A percentile compares a stretch with the other conserved stretches of the same genome.
Conservation (phyloP, 371 early-diverging fungal genomes). For the Apophysomyces elegans region DNA sequence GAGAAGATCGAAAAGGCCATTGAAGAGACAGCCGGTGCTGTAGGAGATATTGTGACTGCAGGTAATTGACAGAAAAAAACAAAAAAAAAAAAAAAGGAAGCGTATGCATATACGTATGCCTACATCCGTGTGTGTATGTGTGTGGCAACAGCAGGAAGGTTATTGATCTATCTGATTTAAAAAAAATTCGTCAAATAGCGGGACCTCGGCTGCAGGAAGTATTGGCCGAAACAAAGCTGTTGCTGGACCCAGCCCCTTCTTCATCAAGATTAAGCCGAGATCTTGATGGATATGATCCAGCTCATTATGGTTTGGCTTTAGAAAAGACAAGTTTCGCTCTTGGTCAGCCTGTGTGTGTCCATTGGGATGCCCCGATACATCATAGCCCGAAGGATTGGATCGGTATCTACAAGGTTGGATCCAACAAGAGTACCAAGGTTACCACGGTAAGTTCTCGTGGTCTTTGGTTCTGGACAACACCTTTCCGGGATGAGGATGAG, state of each 20-base stretch:
- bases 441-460: slow-evolving; percentile 71
- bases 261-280: slow-evolving; percentile 32
- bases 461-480: slow-evolving; percentile 44
- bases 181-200: slow-evolving; percentile 15
- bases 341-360: slow-evolving; percentile 27
- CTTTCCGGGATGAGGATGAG: slow-evolving; percentile 7
- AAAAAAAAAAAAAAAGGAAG: neutral
- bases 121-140: no score
- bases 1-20: slow-evolving; percentile 64
- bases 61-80: neutral
- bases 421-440: slow-evolving; percentile 61
- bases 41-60: slow-evolving; percentile 39
- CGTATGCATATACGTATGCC: neutral
- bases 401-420: slow-evolving; percentile 76
- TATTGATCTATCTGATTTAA: no score
- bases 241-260: slow-evolving; percentile 50
- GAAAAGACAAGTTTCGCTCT: neutral
- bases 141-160: no score
- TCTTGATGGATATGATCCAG: slow-evolving; percentile 51
- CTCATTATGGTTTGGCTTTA: slow-evolving; percentile 50
- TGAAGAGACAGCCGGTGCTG: slow-evolving; percentile 60
- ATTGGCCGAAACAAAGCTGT: slow-evolving; percentile 54
- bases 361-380: slow-evolving; percentile 68
- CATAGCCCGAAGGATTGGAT: slow-evolving; percentile 82
- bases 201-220: slow-evolving; percentile 65